A percentile compares a stretch with the other conserved stretches of the same genome.
Conservation (phyloP, 495 filamentous ascomycete species). For the Annulohypoxylon maeteangense region DNA sequence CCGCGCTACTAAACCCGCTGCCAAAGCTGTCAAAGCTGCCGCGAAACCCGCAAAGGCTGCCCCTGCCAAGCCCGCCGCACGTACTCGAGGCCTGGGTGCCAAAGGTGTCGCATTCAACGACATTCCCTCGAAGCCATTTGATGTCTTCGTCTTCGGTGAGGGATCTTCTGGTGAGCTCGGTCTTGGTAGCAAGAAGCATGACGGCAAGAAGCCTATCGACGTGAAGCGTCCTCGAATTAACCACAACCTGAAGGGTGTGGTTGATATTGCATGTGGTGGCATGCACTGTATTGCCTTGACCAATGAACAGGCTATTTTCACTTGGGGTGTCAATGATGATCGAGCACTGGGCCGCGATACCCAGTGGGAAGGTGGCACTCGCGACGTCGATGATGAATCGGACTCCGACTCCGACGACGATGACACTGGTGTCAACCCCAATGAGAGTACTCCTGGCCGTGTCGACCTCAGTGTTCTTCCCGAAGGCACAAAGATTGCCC, state of each 20-base stretch:
- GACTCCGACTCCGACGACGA: conserved; percentile 61
- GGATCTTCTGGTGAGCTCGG: conserved; percentile 66
- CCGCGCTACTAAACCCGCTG: neutral
- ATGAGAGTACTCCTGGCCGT: conserved; percentile 65
- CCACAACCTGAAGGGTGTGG: conserved; percentile 63
- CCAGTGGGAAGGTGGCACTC: conserved; percentile 61
- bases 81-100: conserved; percentile 24
- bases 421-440: conserved; percentile 65
- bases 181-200: conserved; percentile 55
- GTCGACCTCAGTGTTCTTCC: conserved; percentile 63
- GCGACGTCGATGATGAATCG: conserved; percentile 54
- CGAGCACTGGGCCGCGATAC: conserved; percentile 74
- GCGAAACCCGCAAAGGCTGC: conserved; percentile 2
- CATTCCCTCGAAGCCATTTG: conserved; percentile 55
- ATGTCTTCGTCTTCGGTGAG: conserved; percentile 67
- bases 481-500: conserved; percentile 64
- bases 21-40: neutral
- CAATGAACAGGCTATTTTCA: conserved; percentile 70
- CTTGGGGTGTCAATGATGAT: conserved; percentile 79
- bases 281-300: conserved; percentile 76
- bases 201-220: conserved; percentile 65
- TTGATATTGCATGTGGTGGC: conserved; percentile 71
- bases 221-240: conserved; percentile 68
- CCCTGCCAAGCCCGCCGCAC: neutral
- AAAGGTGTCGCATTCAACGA: conserved; percentile 51